phyloP scores from a whole-genome alignment of 1,284 basidiomycete genomes.

The Chondrostereum purpureum region DNA sequence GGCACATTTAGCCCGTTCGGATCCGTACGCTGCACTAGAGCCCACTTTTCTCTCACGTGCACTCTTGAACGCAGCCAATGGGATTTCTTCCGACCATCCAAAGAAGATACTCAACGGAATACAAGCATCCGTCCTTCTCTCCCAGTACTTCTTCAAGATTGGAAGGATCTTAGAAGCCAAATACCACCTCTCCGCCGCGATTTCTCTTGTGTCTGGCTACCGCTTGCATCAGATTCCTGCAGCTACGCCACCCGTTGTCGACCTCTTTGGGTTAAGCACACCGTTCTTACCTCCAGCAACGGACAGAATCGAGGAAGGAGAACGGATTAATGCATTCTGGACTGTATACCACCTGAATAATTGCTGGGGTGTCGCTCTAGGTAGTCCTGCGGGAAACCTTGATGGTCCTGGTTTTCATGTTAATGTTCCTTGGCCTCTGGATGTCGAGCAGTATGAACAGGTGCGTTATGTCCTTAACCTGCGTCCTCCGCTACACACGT shows the following conservation, averaged over 20 bases:
- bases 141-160: constrained; percentile 47
- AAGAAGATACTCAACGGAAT: constrained; percentile 43
- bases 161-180: constrained; percentile 40
- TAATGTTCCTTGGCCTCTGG: constrained; percentile 14
- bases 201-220: constrained; percentile 32
- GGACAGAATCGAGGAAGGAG: constrained; percentile 44
- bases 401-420: constrained; percentile 13
- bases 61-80: constrained; percentile 33
- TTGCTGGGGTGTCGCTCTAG: constrained; percentile 40
- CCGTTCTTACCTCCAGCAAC: constrained; percentile 24
- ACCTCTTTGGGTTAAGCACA: constrained; percentile 26
- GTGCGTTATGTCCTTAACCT: constrained; percentile 9
- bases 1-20: constrained; percentile 31
- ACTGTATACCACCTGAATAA: constrained; percentile 46
- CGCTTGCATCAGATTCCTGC: constrained; percentile 37
- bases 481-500: too few species aligned
- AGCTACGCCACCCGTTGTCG: constrained; percentile 21
- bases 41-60: constrained; percentile 34
- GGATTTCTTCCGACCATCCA: constrained; percentile 29
- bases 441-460: constrained; percentile 13
- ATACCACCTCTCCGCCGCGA: constrained; percentile 31
- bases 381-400: constrained; percentile 27
- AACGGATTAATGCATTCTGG: constrained; percentile 56
- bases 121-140: constrained; percentile 50
- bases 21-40: constrained; percentile 29